Evolutionary conservation across 78 protist genomes (phyloP).

Genomic region (Pigoraptor vietnamica): DNA sequence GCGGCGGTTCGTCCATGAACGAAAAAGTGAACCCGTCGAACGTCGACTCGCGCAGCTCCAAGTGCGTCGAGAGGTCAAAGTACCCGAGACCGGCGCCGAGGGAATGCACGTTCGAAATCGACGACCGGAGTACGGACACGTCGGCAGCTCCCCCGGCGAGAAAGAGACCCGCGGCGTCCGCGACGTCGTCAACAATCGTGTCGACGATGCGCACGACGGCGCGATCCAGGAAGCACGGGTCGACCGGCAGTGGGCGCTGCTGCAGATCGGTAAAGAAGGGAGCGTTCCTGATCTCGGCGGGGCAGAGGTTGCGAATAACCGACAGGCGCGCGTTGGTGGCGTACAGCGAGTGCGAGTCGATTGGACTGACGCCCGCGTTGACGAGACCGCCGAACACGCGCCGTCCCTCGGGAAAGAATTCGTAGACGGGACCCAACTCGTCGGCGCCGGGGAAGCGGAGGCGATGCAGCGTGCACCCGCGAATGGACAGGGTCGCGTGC

Average conservation of each 20-base stretch:
- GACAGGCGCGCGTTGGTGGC: no score
- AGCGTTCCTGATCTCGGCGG: no score
- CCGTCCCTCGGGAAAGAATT: neutral
- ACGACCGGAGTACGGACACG: no score
- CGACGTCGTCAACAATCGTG: neutral
- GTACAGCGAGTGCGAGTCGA: no score
- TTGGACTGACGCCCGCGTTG: neutral
- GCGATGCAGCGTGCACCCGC: neutral
- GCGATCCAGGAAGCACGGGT: neutral
- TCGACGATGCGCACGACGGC: neutral
- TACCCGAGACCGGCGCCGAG: no score
- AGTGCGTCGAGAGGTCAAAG: no score
- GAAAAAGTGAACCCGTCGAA: no score
- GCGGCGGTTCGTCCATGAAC: no score
- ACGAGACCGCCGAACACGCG: neutral
- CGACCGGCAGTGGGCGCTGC: neutral
- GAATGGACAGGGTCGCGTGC: neutral
- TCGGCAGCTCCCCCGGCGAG: neutral
- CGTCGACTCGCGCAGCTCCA: no score
- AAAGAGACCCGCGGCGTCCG: neutral
- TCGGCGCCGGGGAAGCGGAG: neutral
- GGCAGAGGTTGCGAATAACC: neutral
- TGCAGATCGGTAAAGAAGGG: no score
- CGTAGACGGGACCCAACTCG: neutral
- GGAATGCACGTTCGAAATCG: no score